Conservation (phyloP, 2,329 filamentous ascomycete genomes). For the Tolypocladium ophioglossoides region DNA sequence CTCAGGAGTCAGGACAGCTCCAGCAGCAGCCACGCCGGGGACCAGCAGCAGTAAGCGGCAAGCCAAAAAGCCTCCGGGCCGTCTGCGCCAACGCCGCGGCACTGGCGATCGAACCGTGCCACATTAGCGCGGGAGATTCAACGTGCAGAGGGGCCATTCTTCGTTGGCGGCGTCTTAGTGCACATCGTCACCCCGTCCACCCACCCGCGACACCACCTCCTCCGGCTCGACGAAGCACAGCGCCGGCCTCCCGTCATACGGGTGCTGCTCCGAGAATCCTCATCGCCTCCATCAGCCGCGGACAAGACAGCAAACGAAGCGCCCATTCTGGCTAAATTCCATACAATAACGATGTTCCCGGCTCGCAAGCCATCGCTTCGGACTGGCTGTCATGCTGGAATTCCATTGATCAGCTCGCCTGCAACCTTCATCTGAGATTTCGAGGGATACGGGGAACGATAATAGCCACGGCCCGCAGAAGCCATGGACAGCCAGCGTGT, state of each 20-base stretch:
- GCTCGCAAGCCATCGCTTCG: not conserved
- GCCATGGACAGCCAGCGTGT: not conserved
- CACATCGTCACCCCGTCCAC: not conserved
- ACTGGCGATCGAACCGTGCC: not conserved
- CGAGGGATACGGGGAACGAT: too few relatives aligned
- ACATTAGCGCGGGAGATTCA: not conserved
- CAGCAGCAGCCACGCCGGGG: too few relatives aligned
- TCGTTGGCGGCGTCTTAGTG: not conserved
- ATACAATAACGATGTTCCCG: too few relatives aligned
- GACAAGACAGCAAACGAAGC: not conserved
- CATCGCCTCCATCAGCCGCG: too few relatives aligned
- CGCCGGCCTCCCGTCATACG: too few relatives aligned
- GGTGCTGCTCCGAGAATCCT: too few relatives aligned
- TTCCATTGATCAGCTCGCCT: not conserved
- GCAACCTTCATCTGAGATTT: too few relatives aligned
- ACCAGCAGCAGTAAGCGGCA: not conserved
- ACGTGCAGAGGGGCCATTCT: not conserved
- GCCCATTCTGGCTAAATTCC: not conserved
- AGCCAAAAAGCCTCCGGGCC: not conserved
- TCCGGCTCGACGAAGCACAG: too few relatives aligned
- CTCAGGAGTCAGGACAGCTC: too few relatives aligned
- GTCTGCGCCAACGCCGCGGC: not conserved
- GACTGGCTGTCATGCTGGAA: not conserved
- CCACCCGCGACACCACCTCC: not conserved
- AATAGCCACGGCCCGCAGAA: too few relatives aligned